phyloP scores from a whole-genome alignment of 306 rosid species.

The Argentina anserina region DNA sequence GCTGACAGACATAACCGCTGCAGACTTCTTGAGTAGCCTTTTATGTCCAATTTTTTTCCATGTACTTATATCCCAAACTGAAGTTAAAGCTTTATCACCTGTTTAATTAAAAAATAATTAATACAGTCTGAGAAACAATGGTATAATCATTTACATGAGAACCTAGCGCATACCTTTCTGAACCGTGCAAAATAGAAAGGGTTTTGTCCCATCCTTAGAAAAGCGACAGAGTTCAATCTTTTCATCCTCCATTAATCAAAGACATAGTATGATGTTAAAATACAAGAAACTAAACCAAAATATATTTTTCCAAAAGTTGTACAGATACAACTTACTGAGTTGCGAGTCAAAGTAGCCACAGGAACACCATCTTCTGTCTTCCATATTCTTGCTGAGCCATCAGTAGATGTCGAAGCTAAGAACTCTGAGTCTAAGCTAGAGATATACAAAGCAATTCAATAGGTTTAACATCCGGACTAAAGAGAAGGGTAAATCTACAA shows the following conservation, averaged over 20 bases:
- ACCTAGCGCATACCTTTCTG: conserved; percentile 54
- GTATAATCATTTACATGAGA: conserved; percentile 5
- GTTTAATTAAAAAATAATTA: conserved; percentile 20
- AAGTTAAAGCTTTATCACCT: conserved; percentile 63
- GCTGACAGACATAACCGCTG: conserved; percentile 80
- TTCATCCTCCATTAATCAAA: conserved; percentile 59
- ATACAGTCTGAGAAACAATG: conserved; percentile 20
- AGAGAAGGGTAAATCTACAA: background rate
- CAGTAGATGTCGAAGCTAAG: conserved; percentile 85
- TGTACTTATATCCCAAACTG: conserved; percentile 83
- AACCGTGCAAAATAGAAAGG: conserved; percentile 73
- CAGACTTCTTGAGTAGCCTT: conserved; percentile 77
- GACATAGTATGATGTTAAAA: conserved; percentile 1
- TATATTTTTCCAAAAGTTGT: conserved; percentile 11
- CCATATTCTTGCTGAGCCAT: conserved; percentile 92
- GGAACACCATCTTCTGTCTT: conserved; percentile 82
- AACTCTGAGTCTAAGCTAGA: conserved; percentile 84
- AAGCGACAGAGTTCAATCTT: conserved; percentile 85
- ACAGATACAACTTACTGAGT: conserved; percentile 43
- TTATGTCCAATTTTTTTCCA: conserved; percentile 92
- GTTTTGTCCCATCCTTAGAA: conserved; percentile 95
- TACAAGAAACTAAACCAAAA: conserved; percentile 21
- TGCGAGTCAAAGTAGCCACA: conserved; percentile 67
- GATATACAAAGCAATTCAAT: conserved; percentile 14
- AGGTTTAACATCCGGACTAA: conserved; percentile 23